Percentiles rank a stretch among this genome's conserved stretches.
Conservation (phyloP, 176 grass and related monocot genomes). For the Oryza nivara region DNA sequence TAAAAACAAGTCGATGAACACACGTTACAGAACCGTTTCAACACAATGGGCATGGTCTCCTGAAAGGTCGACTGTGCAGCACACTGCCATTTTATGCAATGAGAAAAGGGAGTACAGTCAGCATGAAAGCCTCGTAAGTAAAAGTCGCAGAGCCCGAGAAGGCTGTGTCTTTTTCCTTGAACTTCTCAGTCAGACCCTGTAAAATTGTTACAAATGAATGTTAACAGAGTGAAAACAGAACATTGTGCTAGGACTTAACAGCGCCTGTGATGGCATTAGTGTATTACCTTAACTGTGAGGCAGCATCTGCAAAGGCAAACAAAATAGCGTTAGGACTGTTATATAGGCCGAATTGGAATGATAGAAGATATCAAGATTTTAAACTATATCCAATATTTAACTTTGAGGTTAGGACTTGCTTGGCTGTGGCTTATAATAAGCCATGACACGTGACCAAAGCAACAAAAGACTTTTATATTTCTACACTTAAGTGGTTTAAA, state of each 20-base stretch:
- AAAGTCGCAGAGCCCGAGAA: constrained; percentile 83
- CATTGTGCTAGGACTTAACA: neutral
- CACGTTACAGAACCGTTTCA: neutral
- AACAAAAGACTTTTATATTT: too few species aligned
- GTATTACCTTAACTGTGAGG: constrained; percentile 89
- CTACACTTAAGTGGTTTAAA: too few species aligned
- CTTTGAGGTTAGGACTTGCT: neutral
- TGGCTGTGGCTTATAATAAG: too few species aligned
- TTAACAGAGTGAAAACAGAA: neutral
- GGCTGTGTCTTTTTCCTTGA: constrained; percentile 80
- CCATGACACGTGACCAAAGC: too few species aligned
- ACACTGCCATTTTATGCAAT: constrained; percentile 49
- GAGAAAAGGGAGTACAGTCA: constrained; percentile 85
- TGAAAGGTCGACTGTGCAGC: neutral
- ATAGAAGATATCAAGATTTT: neutral
- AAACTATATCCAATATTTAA: neutral
- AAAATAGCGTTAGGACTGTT: constrained; percentile 18
- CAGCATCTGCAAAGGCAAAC: constrained; percentile 67
- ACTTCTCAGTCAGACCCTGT: constrained; percentile 97
- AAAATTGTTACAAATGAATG: constrained; percentile 26
- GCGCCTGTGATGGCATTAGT: neutral
- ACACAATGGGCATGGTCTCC: neutral
- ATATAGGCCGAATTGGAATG: neutral
- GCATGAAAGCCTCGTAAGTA: constrained; percentile 87
- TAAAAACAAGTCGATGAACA: neutral